These are phyloP conservation scores for Phytopythium litorale DNA, from an alignment of 352 stramenopile species.

Conservation along the genomic window DNA sequence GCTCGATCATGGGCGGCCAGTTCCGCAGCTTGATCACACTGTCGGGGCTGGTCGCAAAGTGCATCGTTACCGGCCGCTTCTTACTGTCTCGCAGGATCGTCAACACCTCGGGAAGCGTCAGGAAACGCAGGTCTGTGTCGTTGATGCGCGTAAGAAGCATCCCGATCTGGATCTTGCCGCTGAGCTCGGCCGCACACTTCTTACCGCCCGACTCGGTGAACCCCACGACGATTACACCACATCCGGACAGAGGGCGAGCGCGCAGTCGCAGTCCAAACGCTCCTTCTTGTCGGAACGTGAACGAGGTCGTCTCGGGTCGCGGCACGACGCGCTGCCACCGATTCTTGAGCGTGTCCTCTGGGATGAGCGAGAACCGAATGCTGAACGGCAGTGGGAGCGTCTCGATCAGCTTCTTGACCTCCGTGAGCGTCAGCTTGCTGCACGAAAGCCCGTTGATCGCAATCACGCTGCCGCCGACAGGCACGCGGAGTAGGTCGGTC, in stretches of 20 bases:
- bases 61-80: slow-evolving; percentile 56
- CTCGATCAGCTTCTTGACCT: slow-evolving; percentile 52
- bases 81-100: slow-evolving; percentile 52
- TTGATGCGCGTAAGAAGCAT: slow-evolving; percentile 66
- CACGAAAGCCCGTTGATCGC: slow-evolving; percentile 76
- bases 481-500: slow-evolving; percentile 40
- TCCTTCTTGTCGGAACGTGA: slow-evolving; percentile 71
- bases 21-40: slow-evolving; percentile 70
- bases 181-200: slow-evolving; percentile 59
- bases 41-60: slow-evolving; percentile 75
- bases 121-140: slow-evolving; percentile 64
- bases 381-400: slow-evolving; percentile 49
- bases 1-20: slow-evolving; percentile 82
- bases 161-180: slow-evolving; percentile 66
- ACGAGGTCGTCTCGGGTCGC: slow-evolving; percentile 45
- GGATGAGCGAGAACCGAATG: slow-evolving; percentile 62
- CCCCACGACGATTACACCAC: slow-evolving; percentile 72
- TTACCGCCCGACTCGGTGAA: slow-evolving; percentile 56
- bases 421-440: slow-evolving; percentile 66
- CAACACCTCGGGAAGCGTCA: slow-evolving; percentile 59
- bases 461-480: slow-evolving; percentile 54
- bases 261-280: slow-evolving; percentile 74
- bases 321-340: slow-evolving; percentile 44
- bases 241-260: slow-evolving; percentile 57
- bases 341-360: slow-evolving; percentile 56